phyloP scores from a whole-genome alignment of 495 filamentous ascomycete genomes.

The Neurospora cerealis region DNA sequence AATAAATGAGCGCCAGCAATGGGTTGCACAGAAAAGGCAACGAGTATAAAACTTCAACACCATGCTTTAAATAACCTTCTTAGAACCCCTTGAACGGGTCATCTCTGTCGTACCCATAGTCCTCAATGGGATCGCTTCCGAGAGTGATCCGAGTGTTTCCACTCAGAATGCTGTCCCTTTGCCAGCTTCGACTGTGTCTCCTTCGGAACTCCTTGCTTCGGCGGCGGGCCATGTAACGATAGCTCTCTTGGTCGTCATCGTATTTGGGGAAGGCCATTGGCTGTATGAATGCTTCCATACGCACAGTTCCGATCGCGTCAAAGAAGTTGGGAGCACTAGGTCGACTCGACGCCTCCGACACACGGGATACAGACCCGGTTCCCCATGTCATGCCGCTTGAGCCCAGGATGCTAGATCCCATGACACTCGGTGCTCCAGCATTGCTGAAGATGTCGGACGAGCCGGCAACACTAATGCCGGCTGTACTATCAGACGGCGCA shows the following conservation, averaged over 20 bases:
- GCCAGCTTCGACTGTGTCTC: slow-evolving; percentile 39
- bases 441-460: slow-evolving; percentile 50
- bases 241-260: slow-evolving; percentile 39
- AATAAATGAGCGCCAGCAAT: background rate
- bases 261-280: slow-evolving; percentile 36
- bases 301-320: slow-evolving; percentile 76
- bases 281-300: slow-evolving; percentile 94
- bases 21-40: background rate
- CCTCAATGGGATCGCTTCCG: slow-evolving; percentile 28
- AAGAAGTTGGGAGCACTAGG: slow-evolving; percentile 47
- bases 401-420: slow-evolving; percentile 22
- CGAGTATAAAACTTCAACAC: background rate
- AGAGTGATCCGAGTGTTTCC: slow-evolving; percentile 30
- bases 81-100: slow-evolving; percentile 42
- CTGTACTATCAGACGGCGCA: slow-evolving; percentile 39
- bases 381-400: slow-evolving; percentile 35
- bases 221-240: slow-evolving; percentile 27
- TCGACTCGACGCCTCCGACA: slow-evolving; percentile 51
- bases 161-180: slow-evolving; percentile 38
- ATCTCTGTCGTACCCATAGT: slow-evolving; percentile 32
- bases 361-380: slow-evolving; percentile 37
- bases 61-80: background rate
- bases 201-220: slow-evolving; percentile 41
- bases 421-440: slow-evolving; percentile 18
- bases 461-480: slow-evolving; percentile 40